Conservation (phyloP, 208 protist genomes). For the Herpetomonas muscarum region DNA sequence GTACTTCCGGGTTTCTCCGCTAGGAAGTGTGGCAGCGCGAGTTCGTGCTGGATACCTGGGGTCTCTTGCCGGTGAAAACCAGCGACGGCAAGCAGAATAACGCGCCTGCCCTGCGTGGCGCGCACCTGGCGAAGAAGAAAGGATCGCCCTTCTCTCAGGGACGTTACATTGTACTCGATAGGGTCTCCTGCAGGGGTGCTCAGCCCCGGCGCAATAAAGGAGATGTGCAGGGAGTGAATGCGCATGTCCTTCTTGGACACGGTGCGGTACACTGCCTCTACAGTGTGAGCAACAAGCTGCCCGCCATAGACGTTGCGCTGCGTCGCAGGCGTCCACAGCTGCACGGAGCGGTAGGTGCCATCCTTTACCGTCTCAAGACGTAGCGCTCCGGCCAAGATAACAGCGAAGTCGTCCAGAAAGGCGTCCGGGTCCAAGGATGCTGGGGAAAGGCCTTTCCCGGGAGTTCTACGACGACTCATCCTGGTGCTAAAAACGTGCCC, state of each 20-base stretch:
- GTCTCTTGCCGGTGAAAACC: constrained; percentile 30
- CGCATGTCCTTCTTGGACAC: constrained; percentile 12
- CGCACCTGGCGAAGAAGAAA: constrained; percentile 22
- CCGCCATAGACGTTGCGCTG: constrained; percentile 35
- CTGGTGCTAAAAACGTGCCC: too few relatives aligned
- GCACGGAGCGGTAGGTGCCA: constrained; percentile 16
- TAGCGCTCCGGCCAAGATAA: constrained; percentile 10
- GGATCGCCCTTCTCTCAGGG: constrained; percentile 24
- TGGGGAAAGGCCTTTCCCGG: too few relatives aligned
- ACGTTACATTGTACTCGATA: constrained; percentile 24
- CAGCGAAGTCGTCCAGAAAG: constrained; percentile 17
- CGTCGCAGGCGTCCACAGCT: constrained; percentile 23
- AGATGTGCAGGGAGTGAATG: constrained; percentile 41
- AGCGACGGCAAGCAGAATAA: constrained; percentile 19
- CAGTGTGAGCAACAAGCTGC: constrained; percentile 41
- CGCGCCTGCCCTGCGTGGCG: constrained; percentile 15
- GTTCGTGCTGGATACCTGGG: constrained; percentile 17
- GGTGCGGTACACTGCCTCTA: constrained; percentile 33
- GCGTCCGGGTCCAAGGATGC: too few relatives aligned
- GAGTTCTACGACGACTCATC: too few relatives aligned
- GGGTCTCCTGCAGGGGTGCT: constrained; percentile 6
- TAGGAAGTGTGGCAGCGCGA: constrained; percentile 9
- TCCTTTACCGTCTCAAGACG: constrained; percentile 22
- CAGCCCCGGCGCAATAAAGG: constrained; percentile 32
- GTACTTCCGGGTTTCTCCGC: background rate